Evolutionary conservation across 208 protist genomes (phyloP), one percentile per base, ranked within the genome.

Genomic region (Herpetomonas samuelpessoai): DNA sequence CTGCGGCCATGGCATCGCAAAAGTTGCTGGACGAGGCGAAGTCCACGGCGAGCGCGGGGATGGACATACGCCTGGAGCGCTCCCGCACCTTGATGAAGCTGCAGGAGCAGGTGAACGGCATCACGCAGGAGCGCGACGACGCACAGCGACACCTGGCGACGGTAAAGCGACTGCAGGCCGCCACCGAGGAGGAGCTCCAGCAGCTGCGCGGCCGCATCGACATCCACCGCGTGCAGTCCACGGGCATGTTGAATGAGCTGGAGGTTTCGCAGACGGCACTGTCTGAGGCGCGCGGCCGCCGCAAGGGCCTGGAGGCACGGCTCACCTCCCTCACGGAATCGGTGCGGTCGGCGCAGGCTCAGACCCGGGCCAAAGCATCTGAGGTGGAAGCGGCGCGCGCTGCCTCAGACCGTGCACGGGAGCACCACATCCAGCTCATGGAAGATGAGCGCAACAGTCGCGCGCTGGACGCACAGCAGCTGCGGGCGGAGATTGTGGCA

Each of bases 361-460:
- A 84, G 62, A 48, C 61, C 16, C 68, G 64, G 12, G 18, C 71
- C 22, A 53, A 63, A 10, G 68, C 75, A n/a, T 64, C 76, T 1
- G 68, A 79, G 45, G 54, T 82, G 45, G 73, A 79, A 6, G 67
- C 82, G 38, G 44, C 79, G 31, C 73, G 73, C 18, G 66, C 68
- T 2, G 66, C 75, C 56, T 79, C 81, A 0, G 82, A 90, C 28
- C 73, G 74, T 22, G 72, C 86, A 49, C 79, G 82, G 4, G 38
- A 75, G 47, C 79, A 81, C 35, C 65, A 86, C 50, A 52, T 74
- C 6, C 72, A 82, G 47, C 57, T 90, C 16, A 86, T 91, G 73
- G 81, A 91, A 58, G 77, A 90, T 25, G 84, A 94, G 50, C 75
- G 82, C 0, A 67, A 80, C 38, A 65, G 78, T 29, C 76, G 77